A percentile compares a stretch with the other conserved stretches of the same genome.
Conservation (phyloP, 2,329 filamentous ascomycete genomes). For the Microdochium bolleyi region DNA sequence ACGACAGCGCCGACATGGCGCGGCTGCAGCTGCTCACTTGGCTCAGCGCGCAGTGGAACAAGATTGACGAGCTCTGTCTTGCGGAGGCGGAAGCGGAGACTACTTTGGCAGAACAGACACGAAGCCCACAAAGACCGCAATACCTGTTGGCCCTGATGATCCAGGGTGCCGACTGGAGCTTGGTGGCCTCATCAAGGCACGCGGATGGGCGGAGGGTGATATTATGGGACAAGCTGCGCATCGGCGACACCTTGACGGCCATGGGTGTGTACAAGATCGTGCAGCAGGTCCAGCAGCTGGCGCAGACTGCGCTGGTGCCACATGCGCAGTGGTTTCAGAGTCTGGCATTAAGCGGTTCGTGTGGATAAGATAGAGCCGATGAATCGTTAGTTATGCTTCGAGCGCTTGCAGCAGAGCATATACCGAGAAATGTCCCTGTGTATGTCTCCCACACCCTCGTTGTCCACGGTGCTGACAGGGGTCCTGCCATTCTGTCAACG, state of each 20-base stretch:
- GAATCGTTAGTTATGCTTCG: too few species aligned
- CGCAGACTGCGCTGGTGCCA: not conserved
- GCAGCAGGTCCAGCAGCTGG: not conserved
- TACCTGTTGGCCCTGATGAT: not conserved
- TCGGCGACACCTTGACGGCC: not conserved
- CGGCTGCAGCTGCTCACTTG: not conserved
- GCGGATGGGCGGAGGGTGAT: not conserved
- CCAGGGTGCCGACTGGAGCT: not conserved
- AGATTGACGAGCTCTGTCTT: not conserved
- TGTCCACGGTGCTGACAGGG: too few species aligned
- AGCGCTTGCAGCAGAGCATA: too few species aligned
- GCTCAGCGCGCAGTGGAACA: not conserved
- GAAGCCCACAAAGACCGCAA: not conserved
- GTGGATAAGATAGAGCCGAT: too few species aligned
- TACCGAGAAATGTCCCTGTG: too few species aligned
- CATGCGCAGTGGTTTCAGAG: not conserved
- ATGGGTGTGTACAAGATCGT: not conserved
- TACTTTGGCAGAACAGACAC: not conserved
- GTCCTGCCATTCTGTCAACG: too few species aligned
- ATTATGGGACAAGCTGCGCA: not conserved
- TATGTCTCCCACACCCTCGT: too few species aligned
- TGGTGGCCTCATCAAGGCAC: not conserved
- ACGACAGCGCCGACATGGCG: not conserved
- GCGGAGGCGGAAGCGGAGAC: not conserved
- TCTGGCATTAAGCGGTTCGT: not conserved